Base-by-base conservation (phyloP, 352 stramenopile species). In the Globisporangium solare region DNA sequence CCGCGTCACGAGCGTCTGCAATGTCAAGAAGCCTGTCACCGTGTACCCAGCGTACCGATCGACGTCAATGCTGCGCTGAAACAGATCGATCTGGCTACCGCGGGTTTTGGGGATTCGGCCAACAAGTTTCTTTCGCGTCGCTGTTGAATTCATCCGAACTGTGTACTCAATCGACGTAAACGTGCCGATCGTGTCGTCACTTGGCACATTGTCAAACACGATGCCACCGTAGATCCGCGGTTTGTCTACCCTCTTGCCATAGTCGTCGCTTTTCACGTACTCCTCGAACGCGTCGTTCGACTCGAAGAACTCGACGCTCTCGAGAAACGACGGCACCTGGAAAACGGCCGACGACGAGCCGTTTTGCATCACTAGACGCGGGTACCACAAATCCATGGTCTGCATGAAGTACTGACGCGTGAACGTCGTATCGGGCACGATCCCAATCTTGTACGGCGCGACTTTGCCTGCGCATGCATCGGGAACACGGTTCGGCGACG, bases 341-440 rank as follows among this genome's bases (percentile, higher is more conserved):
- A n/a, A n/a, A n/a, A n/a, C n/a, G n/a, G n/a, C 86, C 56, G 4
- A 50, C 60, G 14, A 83, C 55, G n/a, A n/a, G n/a, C n/a, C n/a
- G n/a, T n/a, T n/a, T n/a, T n/a, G n/a, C n/a, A n/a, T n/a, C n/a
- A n/a, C n/a, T n/a, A n/a, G n/a, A n/a, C n/a, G 65, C 0, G 81
- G 78, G 51, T 89, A 83, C 78, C 81, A 91, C 21, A 47, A 22
- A 35, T 68, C 73, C 35, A 83, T 61, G 0, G 73, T 67, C 55
- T 82, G 56, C 20, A 79, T 68, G 32, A 88, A 91, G 55, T 91
- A 91, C 20, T 72, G 57, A 49, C 75, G 79, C n/a, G 74, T 87
- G 52, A 84, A 89, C 21, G 59, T 43, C n/a, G 66, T 87, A 50
- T 89, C 77, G 6, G 73, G 77, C 2, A 61, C 64, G 35, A 87